Percentiles rank a stretch among this genome's conserved stretches.
Conservation (phyloP, 1,139 yeast species). For the Zhuliangozyma parablackwelliae region DNA sequence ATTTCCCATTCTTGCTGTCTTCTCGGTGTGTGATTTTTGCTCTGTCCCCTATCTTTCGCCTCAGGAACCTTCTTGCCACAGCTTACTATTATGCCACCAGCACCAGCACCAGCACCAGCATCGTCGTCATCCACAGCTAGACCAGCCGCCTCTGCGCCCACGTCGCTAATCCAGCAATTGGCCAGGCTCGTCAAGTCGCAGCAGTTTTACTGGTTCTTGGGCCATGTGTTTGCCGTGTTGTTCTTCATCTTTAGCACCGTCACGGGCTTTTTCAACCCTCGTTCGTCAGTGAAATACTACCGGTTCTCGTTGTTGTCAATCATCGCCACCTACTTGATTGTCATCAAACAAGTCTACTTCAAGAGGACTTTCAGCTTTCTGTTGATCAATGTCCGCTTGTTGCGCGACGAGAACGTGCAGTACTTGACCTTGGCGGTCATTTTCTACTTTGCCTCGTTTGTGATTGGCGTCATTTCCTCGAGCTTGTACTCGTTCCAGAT, state of each 20-base stretch:
- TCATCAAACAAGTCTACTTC: conserved; percentile 43
- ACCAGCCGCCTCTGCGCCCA: too few species aligned
- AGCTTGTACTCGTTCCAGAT: conserved; percentile 50
- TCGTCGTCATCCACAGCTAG: too few species aligned
- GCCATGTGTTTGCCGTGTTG: conserved; percentile 38
- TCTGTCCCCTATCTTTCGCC: too few species aligned
- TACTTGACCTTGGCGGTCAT: conserved; percentile 41
- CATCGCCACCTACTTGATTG: conserved; percentile 43
- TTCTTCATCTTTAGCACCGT: conserved; percentile 29
- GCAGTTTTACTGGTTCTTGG: conserved; percentile 53
- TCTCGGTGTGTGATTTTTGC: too few species aligned
- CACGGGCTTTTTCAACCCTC: conserved; percentile 27
- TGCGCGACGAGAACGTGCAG: conserved; percentile 49
- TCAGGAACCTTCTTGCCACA: too few species aligned
- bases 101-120: too few species aligned
- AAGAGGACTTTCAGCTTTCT: conserved; percentile 15
- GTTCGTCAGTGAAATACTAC: conserved; percentile 29
- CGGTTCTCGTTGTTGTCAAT: conserved; percentile 37
- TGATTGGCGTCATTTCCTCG: conserved; percentile 30
- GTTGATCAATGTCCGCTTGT: conserved; percentile 10
- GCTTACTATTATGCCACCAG: too few species aligned
- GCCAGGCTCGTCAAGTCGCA: conserved; percentile 27
- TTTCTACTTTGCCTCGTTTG: conserved; percentile 28
- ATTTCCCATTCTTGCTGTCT: too few species aligned
- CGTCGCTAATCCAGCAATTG: conserved; percentile 6